Conservation (phyloP, 768 basidiomycete genomes). For the Pisolithus sp. region DNA sequence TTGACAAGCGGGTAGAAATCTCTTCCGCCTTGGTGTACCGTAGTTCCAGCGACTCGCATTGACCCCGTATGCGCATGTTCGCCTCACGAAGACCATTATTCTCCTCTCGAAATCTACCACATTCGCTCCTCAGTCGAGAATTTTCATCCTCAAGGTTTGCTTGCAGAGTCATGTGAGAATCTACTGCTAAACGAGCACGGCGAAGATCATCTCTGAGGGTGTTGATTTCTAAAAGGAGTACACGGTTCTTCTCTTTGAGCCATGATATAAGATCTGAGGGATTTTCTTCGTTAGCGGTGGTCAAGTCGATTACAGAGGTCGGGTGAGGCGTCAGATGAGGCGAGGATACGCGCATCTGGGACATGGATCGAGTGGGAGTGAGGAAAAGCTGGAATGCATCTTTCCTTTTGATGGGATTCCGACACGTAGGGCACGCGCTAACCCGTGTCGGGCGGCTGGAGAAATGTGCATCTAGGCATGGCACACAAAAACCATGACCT, state of each 20-base stretch:
- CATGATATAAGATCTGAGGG: neutral
- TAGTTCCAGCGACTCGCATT: conserved; percentile 9
- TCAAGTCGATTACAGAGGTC: neutral
- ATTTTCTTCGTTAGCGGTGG: neutral
- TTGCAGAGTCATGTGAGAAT: conserved; percentile 11
- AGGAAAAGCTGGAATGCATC: conserved; percentile 25
- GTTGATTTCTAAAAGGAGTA: neutral
- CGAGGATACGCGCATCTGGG: neutral
- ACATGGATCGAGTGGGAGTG: conserved; percentile 10
- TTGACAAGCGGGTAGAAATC: conserved; percentile 2
- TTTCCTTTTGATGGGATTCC: conserved; percentile 21
- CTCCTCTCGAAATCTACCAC: conserved; percentile 8
- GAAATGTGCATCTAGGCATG: conserved; percentile 20
- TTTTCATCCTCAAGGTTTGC: neutral
- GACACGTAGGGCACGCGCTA: conserved; percentile 23
- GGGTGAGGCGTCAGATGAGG: neutral
- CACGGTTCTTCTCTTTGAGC: conserved; percentile 3
- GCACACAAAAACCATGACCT: conserved; percentile 30
- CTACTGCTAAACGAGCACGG: neutral
- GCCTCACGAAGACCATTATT: conserved; percentile 6
- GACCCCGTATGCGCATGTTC: conserved; percentile 7
- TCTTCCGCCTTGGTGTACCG: conserved; percentile 8
- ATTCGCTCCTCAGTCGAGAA: neutral
- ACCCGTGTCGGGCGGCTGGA: conserved; percentile 5
- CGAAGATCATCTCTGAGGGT: neutral